Percentiles rank a stretch among this genome's conserved stretches.
Evolutionary conservation across 768 basidiomycete genomes (phyloP).

Genomic region (Xerocomellus dryophilus): DNA sequence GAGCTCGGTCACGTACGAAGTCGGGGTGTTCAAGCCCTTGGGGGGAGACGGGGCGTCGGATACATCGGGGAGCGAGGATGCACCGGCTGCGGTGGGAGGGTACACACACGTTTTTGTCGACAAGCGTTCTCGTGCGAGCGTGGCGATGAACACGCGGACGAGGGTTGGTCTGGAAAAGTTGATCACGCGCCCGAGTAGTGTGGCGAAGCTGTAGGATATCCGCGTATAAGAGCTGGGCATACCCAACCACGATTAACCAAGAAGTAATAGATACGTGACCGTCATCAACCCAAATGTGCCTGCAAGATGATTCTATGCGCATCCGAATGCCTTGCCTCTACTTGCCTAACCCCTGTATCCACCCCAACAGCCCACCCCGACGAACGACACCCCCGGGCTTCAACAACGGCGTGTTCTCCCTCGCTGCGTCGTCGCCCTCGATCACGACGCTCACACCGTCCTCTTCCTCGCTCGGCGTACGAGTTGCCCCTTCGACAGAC

Average conservation of each 20-base stretch:
- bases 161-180: constrained; percentile 43
- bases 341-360: constrained; percentile 23
- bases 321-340: background rate
- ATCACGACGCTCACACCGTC: constrained; percentile 17
- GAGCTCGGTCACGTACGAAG: constrained; percentile 77
- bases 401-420: constrained; percentile 25
- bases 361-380: constrained; percentile 22
- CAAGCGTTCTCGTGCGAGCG: constrained; percentile 53
- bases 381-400: constrained; percentile 20
- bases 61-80: constrained; percentile 10
- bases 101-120: constrained; percentile 88
- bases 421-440: constrained; percentile 13
- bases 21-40: constrained; percentile 63
- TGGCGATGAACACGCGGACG: constrained; percentile 40
- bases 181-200: background rate
- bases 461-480: constrained; percentile 8
- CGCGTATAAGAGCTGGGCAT: background rate
- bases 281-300: too few species aligned
- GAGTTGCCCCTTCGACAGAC: background rate
- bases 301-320: background rate
- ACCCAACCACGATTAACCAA: background rate
- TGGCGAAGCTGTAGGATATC: constrained; percentile 20
- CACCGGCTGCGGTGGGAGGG: constrained; percentile 44
- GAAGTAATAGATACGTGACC: background rate
- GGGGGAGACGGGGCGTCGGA: background rate